A percentile compares a stretch with the other conserved stretches of the same genome.
These are phyloP conservation scores for Eucalyptus urophylla DNA, from an alignment of 345 rosid genomes.

Conservation along the genomic window DNA sequence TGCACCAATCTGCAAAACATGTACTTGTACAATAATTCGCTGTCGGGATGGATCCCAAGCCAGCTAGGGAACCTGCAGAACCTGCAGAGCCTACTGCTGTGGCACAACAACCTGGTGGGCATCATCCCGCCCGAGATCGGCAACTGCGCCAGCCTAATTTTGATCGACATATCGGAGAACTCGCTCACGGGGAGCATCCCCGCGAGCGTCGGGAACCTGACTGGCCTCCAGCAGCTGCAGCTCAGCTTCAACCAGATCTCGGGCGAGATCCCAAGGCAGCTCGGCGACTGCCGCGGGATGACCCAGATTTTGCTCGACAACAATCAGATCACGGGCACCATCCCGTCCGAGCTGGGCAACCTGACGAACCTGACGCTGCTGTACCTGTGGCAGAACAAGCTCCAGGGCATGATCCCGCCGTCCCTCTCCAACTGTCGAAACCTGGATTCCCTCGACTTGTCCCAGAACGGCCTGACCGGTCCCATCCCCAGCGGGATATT, in stretches of 20 bases:
- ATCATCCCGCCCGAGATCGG: constrained; percentile 63
- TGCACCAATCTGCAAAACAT: constrained; percentile 65
- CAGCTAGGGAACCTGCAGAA: constrained; percentile 41
- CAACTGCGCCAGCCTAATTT: constrained; percentile 37
- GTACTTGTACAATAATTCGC: constrained; percentile 67
- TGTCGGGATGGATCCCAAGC: constrained; percentile 60
- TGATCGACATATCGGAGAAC: constrained; percentile 66
- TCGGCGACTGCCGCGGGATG: constrained; percentile 44
- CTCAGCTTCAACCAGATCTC: constrained; percentile 70
- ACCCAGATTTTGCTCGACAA: constrained; percentile 56
- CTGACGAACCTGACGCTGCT: constrained; percentile 50
- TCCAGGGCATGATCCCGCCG: constrained; percentile 61
- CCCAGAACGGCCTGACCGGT: constrained; percentile 61
- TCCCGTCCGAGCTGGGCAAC: constrained; percentile 54
- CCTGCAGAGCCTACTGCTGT: constrained; percentile 44
- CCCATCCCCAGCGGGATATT: constrained; percentile 66
- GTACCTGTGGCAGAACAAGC: constrained; percentile 76
- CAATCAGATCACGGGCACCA: constrained; percentile 62
- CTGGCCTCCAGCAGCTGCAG: constrained; percentile 50
- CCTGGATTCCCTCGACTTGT: constrained; percentile 72
- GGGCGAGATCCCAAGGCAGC: constrained; percentile 48
- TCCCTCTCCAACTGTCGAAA: constrained; percentile 52
- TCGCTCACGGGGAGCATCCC: constrained; percentile 74
- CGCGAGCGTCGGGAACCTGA: constrained; percentile 39
- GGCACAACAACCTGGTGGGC: constrained; percentile 74